phyloP scores from a whole-genome alignment of 345 rosid species.

The Punica granatum region DNA sequence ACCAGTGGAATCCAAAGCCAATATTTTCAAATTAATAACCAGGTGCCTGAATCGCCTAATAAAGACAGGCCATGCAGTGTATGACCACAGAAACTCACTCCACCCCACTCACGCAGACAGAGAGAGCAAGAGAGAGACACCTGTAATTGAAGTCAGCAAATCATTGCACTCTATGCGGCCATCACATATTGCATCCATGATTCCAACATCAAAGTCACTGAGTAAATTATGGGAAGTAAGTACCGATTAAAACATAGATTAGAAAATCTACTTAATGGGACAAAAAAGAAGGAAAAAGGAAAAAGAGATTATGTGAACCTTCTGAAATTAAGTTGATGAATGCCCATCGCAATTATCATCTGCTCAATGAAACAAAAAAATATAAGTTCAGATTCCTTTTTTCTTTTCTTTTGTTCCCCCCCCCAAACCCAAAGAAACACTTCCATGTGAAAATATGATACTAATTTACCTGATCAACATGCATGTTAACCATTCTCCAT shows the following conservation, averaged over 20 bases:
- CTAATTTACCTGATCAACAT: slow-evolving; percentile 73
- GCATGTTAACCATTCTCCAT: slow-evolving; percentile 70
- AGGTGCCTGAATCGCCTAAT: too few species aligned
- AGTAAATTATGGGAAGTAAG: slow-evolving; percentile 9
- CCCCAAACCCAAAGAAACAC: background rate
- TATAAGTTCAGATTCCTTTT: slow-evolving; percentile 10
- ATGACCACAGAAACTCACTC: background rate
- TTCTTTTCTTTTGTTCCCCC: background rate
- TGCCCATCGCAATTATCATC: slow-evolving; percentile 76
- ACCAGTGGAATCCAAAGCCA: background rate
- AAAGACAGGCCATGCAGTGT: background rate
- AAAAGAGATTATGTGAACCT: slow-evolving; percentile 35
- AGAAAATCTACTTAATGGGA: background rate
- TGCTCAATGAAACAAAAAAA: slow-evolving; percentile 20
- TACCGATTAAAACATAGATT: background rate
- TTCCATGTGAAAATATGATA: background rate
- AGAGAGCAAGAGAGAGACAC: slow-evolving; percentile 19
- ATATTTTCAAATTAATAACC: background rate
- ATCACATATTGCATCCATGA: slow-evolving; percentile 66
- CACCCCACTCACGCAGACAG: background rate
- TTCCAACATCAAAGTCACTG: slow-evolving; percentile 57
- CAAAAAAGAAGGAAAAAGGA: background rate
- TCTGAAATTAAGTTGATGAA: slow-evolving; percentile 80
- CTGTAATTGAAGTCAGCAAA: slow-evolving; percentile 74
- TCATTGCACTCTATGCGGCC: slow-evolving; percentile 59